These are phyloP conservation scores for Cladosporium sp. DNA, from an alignment of 2,329 filamentous ascomycete genomes.

Conservation along the genomic window DNA sequence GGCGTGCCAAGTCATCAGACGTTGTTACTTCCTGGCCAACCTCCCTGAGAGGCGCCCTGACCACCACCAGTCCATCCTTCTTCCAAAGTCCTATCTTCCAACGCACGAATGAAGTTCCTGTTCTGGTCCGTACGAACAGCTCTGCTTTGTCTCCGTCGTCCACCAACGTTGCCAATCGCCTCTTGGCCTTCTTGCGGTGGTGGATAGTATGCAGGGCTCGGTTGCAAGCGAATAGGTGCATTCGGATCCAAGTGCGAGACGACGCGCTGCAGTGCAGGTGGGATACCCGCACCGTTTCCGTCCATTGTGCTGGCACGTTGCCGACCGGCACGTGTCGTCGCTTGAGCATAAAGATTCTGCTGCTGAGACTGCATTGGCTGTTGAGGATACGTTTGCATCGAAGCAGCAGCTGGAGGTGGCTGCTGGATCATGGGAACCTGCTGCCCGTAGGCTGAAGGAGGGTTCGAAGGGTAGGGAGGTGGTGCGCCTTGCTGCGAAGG, in stretches of 20 bases:
- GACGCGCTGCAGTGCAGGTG: slow-evolving; percentile 86
- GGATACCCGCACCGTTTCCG: slow-evolving; percentile 79
- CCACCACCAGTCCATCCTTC: slow-evolving; percentile 60
- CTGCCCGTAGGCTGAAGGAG: slow-evolving; percentile 60
- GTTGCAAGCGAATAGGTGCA: slow-evolving; percentile 87
- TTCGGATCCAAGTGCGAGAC: slow-evolving; percentile 94
- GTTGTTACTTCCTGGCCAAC: slow-evolving; percentile 19
- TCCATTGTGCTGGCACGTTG: slow-evolving; percentile 96
- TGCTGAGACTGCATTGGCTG: slow-evolving; percentile 48
- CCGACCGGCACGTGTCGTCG: slow-evolving; percentile 70
- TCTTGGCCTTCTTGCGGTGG: slow-evolving; percentile 80
- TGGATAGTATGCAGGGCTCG: slow-evolving; percentile 94
- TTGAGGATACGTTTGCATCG: slow-evolving; percentile 31
- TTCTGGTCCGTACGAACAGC: slow-evolving; percentile 48
- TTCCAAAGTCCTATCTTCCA: slow-evolving; percentile 91
- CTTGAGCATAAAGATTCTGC: slow-evolving; percentile 69
- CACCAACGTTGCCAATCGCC: slow-evolving; percentile 61
- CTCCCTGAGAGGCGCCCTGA: not conserved
- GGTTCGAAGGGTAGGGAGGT: slow-evolving; percentile 75
- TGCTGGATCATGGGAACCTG: slow-evolving; percentile 65
- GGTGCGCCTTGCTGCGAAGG: slow-evolving; percentile 64
- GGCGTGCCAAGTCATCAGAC: not conserved
- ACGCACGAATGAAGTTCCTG: slow-evolving; percentile 86
- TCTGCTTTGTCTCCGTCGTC: slow-evolving; percentile 65
- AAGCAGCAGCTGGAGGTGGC: slow-evolving; percentile 40